phyloP scores from a whole-genome alignment of 148 eudicot species.

The Chenopodium quinoa region DNA sequence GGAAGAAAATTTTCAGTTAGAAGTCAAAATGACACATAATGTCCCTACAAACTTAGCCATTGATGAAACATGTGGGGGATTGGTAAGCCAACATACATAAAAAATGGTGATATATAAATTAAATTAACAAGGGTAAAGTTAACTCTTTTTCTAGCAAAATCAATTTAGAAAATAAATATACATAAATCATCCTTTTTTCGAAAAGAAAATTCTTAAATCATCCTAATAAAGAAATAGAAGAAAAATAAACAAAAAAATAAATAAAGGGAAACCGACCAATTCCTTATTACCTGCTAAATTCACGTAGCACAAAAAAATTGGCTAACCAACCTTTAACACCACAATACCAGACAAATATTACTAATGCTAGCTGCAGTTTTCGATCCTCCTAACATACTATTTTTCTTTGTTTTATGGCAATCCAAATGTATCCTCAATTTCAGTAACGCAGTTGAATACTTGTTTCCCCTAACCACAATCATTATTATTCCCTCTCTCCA shows the following conservation, averaged over 20 bases:
- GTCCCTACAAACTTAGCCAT: constrained; percentile 23
- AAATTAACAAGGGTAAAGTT: neutral
- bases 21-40: constrained; percentile 6
- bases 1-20: constrained; percentile 10
- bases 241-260: neutral
- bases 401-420: constrained; percentile 21
- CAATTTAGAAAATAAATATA: too few species aligned
- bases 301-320: constrained; percentile 39
- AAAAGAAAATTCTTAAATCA: neutral
- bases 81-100: constrained; percentile 29
- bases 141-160: neutral
- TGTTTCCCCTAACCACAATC: constrained; percentile 25
- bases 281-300: constrained; percentile 63
- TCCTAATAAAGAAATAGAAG: neutral
- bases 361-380: constrained; percentile 23
- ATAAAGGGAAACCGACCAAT: constrained; percentile 41
- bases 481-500: constrained; percentile 6
- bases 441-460: constrained; percentile 27
- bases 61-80: constrained; percentile 28
- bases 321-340: constrained; percentile 37
- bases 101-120: constrained; percentile 4
- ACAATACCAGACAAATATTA: constrained; percentile 31
- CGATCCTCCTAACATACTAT: constrained; percentile 10
- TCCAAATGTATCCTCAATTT: constrained; percentile 37
- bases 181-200: neutral